Evolutionary conservation across 2,329 filamentous ascomycete genomes (phyloP).

Genomic region (Dactylonectria macrodidyma): DNA sequence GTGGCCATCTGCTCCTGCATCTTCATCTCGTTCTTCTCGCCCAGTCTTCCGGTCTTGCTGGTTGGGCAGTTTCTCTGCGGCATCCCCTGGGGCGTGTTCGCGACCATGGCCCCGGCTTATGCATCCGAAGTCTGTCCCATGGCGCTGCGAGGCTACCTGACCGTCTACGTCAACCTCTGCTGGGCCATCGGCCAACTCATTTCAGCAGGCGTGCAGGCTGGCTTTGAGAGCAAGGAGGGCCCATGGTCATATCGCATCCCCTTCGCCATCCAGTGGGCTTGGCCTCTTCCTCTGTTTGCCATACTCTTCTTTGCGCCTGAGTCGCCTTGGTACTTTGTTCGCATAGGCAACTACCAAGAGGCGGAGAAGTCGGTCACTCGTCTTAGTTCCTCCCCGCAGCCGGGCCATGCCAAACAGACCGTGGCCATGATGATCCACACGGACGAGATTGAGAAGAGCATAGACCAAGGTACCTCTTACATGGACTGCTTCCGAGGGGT

Average conservation of each 20-base stretch:
- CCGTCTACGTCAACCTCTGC: constrained; percentile 27
- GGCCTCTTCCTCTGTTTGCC: constrained; percentile 48
- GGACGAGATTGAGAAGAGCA: constrained; percentile 47
- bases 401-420: constrained; percentile 35
- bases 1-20: constrained; percentile 13
- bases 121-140: constrained; percentile 26
- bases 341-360: constrained; percentile 49
- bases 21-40: constrained; percentile 20
- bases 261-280: constrained; percentile 54
- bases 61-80: constrained; percentile 18
- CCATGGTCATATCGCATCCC: constrained; percentile 56
- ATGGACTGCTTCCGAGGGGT: constrained; percentile 61
- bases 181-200: constrained; percentile 26
- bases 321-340: constrained; percentile 57
- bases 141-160: constrained; percentile 23
- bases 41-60: constrained; percentile 8
- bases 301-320: constrained; percentile 48
- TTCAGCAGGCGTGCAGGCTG: constrained; percentile 10
- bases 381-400: constrained; percentile 13
- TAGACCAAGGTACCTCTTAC: constrained; percentile 48
- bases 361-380: constrained; percentile 31
- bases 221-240: constrained; percentile 27
- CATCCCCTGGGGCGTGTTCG: constrained; percentile 21
- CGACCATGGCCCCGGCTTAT: constrained; percentile 17
- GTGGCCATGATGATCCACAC: constrained; percentile 49